A percentile compares a stretch with the other conserved stretches of the same genome.
Conservation (phyloP, 352 stramenopile genomes). For the Hyphochytrium catenoides region DNA sequence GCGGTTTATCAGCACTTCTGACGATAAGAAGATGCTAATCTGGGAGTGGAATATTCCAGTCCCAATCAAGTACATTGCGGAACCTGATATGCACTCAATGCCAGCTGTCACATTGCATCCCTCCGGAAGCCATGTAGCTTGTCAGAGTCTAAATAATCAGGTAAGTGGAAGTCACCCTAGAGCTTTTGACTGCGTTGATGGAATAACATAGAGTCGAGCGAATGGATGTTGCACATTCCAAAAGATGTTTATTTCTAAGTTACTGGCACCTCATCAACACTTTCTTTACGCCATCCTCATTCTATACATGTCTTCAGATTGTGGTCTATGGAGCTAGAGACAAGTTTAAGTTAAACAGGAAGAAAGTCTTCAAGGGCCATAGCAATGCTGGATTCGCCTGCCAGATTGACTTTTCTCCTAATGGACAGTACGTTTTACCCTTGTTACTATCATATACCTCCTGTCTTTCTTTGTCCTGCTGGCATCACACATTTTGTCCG, state of each 20-base stretch:
- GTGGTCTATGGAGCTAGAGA: slow-evolving; percentile 83
- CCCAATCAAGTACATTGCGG: slow-evolving; percentile 97
- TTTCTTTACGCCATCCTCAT: no score
- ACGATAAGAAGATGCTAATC: slow-evolving; percentile 97
- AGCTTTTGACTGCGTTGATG: no score
- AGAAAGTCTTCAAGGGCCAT: slow-evolving; percentile 78
- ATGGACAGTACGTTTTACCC: slow-evolving; percentile 77
- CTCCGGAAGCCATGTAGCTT: slow-evolving; percentile 67
- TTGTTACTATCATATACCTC: no score
- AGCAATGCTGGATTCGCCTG: slow-evolving; percentile 82
- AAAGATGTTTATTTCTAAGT: no score
- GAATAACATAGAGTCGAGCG: no score
- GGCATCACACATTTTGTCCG: no score
- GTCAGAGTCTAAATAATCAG: slow-evolving; percentile 94
- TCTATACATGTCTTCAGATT: no score
- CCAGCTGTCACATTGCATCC: slow-evolving; percentile 83
- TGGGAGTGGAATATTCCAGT: slow-evolving; percentile 94
- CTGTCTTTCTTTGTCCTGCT: no score
- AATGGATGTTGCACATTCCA: no score
- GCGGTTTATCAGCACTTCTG: slow-evolving; percentile 76
- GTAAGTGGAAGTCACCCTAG: no score
- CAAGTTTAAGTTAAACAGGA: slow-evolving; percentile 81
- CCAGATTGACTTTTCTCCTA: slow-evolving; percentile 80
- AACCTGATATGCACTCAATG: slow-evolving; percentile 98
- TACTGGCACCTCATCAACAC: no score